These are phyloP conservation scores for Colletotrichum tofieldiae DNA, from an alignment of 2,329 filamentous ascomycete species.

Conservation along the genomic window DNA sequence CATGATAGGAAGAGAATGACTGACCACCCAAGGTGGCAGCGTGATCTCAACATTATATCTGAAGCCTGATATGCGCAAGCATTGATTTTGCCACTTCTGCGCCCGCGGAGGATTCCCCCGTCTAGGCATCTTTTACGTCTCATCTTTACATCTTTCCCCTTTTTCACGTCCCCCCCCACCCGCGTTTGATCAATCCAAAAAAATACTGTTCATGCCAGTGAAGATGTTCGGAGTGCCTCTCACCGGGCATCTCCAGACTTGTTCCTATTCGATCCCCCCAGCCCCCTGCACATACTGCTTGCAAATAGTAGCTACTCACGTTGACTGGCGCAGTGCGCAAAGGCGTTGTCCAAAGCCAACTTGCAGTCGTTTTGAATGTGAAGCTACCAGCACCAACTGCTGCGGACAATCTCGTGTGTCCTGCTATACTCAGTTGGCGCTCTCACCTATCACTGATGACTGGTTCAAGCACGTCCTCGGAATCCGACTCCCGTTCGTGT, in stretches of 20 bases:
- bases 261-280: background rate
- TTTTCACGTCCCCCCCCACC: constrained; percentile 8
- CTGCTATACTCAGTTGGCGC: background rate
- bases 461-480: background rate
- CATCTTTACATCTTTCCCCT: constrained; percentile 36
- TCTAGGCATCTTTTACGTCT: constrained; percentile 27
- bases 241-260: background rate
- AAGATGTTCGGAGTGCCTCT: background rate
- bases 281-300: background rate
- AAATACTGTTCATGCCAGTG: background rate
- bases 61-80: constrained; percentile 61
- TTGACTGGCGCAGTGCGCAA: background rate
- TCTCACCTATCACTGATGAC: background rate
- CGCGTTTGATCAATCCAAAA: background rate
- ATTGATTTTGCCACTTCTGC: constrained; percentile 15
- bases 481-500: background rate
- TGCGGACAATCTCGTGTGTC: background rate
- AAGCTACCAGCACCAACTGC: background rate
- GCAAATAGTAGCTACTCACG: background rate
- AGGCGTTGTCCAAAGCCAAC: background rate
- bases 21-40: constrained; percentile 63
- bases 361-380: no score
- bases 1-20: constrained; percentile 82
- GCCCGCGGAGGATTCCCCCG: constrained; percentile 19
- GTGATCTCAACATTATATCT: constrained; percentile 76